Evolutionary conservation across 163 green algal species (phyloP).

Genomic region (Chloromonas sp.): DNA sequence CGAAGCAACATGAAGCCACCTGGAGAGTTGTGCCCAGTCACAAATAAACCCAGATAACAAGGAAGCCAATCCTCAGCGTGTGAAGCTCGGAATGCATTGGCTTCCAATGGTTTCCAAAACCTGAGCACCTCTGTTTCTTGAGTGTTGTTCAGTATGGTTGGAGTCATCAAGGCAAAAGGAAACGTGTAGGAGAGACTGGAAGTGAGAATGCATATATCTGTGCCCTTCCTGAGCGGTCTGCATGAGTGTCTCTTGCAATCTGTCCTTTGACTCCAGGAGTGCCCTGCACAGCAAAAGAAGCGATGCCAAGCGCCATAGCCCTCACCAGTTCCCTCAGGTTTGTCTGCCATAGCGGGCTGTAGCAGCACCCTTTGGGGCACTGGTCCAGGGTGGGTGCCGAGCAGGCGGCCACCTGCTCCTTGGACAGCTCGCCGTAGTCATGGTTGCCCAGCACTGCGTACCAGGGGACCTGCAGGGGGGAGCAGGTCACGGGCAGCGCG

Average conservation of each 20-base stretch:
- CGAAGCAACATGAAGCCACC: background rate
- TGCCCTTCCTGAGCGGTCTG: too few species aligned
- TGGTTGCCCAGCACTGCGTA: constrained; percentile 3
- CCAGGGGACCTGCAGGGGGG: constrained; percentile 1
- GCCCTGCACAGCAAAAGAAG: background rate
- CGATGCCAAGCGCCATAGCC: background rate
- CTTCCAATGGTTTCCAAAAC: too few species aligned
- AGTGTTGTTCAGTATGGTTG: too few species aligned
- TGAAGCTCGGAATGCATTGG: too few species aligned
- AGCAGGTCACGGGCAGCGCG: background rate
- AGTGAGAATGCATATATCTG: too few species aligned
- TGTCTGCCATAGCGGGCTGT: constrained; percentile 34
- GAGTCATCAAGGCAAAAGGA: background rate
- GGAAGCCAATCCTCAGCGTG: too few species aligned
- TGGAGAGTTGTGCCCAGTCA: too few species aligned
- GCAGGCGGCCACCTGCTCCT: background rate
- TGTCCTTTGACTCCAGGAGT: background rate
- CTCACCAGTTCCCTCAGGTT: background rate
- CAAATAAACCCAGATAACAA: too few species aligned
- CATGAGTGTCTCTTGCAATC: too few species aligned
- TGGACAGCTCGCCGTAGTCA: background rate
- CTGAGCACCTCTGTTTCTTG: too few species aligned
- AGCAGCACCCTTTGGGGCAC: constrained; percentile 30
- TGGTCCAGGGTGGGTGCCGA: constrained; percentile 10
- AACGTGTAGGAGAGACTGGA: too few species aligned